Evolutionary conservation across 495 filamentous ascomycete genomes (phyloP).

Genomic region (Aspergillus indologenus): DNA sequence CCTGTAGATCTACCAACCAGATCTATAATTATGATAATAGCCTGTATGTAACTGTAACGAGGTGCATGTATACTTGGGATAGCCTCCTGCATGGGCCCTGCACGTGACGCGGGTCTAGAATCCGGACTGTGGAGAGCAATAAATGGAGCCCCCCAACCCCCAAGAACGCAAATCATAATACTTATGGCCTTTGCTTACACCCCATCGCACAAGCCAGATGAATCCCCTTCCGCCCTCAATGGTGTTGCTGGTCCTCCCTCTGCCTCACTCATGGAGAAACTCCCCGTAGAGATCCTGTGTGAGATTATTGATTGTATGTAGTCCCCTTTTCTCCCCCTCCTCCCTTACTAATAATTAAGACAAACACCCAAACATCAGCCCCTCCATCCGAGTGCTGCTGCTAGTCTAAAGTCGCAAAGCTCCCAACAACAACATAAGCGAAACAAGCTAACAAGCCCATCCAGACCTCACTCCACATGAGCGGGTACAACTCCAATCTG

Average conservation of each 20-base stretch:
- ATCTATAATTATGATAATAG: too few relatives aligned
- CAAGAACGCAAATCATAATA: background rate
- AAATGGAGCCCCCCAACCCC: constrained; percentile 1
- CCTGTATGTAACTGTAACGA: too few relatives aligned
- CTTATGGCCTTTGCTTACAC: constrained; percentile 5
- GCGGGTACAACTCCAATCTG: constrained; percentile 67
- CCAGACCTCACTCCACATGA: constrained; percentile 67
- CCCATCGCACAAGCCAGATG: constrained; percentile 12
- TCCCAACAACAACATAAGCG: background rate
- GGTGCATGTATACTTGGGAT: too few relatives aligned
- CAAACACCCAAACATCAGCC: too few relatives aligned
- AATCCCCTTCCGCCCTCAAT: constrained; percentile 32
- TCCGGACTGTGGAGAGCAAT: constrained; percentile 4
- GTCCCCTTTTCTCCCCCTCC: constrained; percentile 7
- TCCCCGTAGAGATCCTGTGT: constrained; percentile 75
- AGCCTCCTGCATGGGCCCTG: too few relatives aligned
- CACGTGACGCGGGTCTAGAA: constrained; percentile 6
- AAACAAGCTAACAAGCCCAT: background rate
- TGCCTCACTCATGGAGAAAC: constrained; percentile 50
- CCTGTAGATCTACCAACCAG: too few relatives aligned
- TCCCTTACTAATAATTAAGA: constrained; percentile 6
- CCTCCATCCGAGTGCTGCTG: constrained; percentile 4
- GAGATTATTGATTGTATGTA: constrained; percentile 70
- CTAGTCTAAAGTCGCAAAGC: background rate
- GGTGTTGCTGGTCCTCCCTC: constrained; percentile 17